Conservation (phyloP, 257 asterid species). For the Ilex asprella region DNA sequence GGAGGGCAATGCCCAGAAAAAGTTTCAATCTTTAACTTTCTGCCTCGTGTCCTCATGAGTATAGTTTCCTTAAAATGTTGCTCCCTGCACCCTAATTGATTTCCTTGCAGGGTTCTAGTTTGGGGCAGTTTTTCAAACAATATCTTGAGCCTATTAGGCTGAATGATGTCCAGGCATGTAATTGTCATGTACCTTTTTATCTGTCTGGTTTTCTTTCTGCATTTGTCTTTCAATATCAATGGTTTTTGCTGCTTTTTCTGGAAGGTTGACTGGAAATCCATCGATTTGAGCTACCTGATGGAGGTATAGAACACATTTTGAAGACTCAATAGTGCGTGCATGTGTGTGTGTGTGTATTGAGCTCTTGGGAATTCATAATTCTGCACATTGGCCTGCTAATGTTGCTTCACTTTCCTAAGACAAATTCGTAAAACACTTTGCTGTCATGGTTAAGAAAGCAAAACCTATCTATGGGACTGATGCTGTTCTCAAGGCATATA, state of each 20-base stretch:
- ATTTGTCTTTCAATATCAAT: constrained; percentile 16
- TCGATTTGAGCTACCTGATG: constrained; percentile 86
- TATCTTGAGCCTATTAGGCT: constrained; percentile 95
- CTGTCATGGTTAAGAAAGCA: constrained; percentile 60
- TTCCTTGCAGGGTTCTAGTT: constrained; percentile 74
- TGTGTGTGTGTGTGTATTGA: too few relatives aligned
- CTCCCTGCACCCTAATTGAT: background rate
- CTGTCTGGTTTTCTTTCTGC: constrained; percentile 9
- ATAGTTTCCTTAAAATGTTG: too few relatives aligned
- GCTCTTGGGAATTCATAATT: too few relatives aligned
- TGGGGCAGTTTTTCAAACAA: constrained; percentile 92
- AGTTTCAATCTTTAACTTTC: too few relatives aligned
- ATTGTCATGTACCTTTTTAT: constrained; percentile 9
- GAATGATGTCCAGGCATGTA: constrained; percentile 76
- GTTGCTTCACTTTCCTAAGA: constrained; percentile 33
- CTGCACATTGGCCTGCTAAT: background rate
- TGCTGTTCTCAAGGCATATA: constrained; percentile 53
- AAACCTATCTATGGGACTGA: constrained; percentile 59
- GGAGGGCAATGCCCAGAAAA: too few relatives aligned
- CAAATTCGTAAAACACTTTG: constrained; percentile 66
- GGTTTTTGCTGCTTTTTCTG: constrained; percentile 15
- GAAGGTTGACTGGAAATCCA: constrained; percentile 91
- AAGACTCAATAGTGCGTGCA: too few relatives aligned
- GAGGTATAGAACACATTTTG: constrained; percentile 37
- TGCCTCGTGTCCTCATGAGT: too few relatives aligned